Evolutionary conservation across 805 yeast species (phyloP).

Genomic region (Isabelozyma heimii): DNA sequence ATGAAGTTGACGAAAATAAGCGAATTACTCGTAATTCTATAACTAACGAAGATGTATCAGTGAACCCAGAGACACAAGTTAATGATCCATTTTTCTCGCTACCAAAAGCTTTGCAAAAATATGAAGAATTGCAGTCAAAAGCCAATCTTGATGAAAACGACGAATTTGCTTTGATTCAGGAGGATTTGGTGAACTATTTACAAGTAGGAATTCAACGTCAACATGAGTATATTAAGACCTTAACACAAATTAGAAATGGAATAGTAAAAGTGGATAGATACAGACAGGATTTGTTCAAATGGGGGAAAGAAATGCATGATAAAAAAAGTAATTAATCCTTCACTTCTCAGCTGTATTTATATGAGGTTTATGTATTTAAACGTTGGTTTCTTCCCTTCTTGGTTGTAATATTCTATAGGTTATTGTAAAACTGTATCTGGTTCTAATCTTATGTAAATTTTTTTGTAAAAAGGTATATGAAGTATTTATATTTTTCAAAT

Average conservation of each 20-base stretch:
- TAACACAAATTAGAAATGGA: conserved; percentile 71
- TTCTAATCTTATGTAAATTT: too few relatives aligned
- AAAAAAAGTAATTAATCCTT: conserved; percentile 19
- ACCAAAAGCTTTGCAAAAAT: conserved; percentile 40
- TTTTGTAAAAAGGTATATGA: too few relatives aligned
- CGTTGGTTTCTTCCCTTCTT: not conserved
- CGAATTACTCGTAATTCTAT: conserved; percentile 3
- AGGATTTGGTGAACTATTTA: conserved; percentile 39
- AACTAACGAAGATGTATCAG: not conserved
- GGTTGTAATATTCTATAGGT: not conserved
- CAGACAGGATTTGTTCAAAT: conserved; percentile 64
- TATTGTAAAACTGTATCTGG: not conserved
- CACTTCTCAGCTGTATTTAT: not conserved
- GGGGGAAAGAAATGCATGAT: conserved; percentile 85
- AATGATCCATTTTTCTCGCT: conserved; percentile 53
- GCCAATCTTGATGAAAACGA: conserved; percentile 10
- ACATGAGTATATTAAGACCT: conserved; percentile 81
- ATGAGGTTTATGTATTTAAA: not conserved
- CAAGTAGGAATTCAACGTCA: conserved; percentile 47
- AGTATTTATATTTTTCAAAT: not conserved
- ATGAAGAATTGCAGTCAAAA: conserved; percentile 23
- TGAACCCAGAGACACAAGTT: not conserved
- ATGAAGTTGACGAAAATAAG: conserved; percentile 9
- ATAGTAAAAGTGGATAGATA: conserved; percentile 75
- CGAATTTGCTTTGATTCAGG: conserved; percentile 59